Evolutionary conservation across 129 eudicot species (phyloP), one percentile per base, ranked within the genome.

Genomic region (Artemisia tridentata): DNA sequence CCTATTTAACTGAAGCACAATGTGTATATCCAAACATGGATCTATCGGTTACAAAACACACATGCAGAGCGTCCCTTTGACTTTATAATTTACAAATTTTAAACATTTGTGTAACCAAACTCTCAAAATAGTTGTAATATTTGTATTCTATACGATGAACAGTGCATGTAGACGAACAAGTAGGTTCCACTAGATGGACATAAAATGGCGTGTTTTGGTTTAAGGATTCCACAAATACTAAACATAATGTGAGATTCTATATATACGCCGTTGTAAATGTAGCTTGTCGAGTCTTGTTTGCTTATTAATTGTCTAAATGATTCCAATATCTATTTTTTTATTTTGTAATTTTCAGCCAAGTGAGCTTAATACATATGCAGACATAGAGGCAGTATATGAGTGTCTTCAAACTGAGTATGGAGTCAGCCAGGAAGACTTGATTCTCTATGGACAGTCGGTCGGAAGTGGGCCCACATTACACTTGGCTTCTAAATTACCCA

Each of bases 401-500:
- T 91, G 98, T 73, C 98, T 91, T 56, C 85, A 91, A 64, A 88
- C 95, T 13, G 91, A 91, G 49, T 91, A 91, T 50, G 98, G 98
- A 60, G 79, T 83, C 17, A 84, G 95, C 75, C 98, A 91, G 69
- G 96, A 91, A 86, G 93, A 91, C 62, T 61, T 91, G 41, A 88
- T 91, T 71, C 74, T 91, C 27, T 91, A 91, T 29, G 98, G 98
- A 29, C 98, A 91, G 77, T 91, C 98, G 10, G 98, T 91, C 20
- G 98, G 98, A 73, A 91, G 98, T 83, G 98, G 98, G 56, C 98
- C 98, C 58, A 91, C 98, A 8, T 60, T 91, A 67, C 98, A 91
- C 69, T 71, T 91, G 75, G 98, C 98, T 41, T 68, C 98, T 55
- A 78, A 79, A 59, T 79, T 91, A 62, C 96, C 95, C 18, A 79